Evolutionary conservation across 108 stramenopile species (phyloP).

Genomic region (Nitzschia palea): DNA sequence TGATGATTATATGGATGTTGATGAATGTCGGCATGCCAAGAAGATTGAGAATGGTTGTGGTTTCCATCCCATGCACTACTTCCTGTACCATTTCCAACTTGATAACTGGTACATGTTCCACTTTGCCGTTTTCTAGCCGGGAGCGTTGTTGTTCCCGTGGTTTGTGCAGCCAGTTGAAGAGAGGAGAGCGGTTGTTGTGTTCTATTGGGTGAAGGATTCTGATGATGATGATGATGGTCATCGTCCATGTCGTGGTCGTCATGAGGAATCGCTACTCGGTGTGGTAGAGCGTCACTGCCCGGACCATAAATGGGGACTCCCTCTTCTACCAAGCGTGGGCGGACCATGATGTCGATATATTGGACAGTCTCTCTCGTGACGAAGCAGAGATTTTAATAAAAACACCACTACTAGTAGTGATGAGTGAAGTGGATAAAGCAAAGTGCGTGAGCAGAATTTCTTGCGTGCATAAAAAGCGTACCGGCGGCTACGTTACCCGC

Average conservation of each 20-base stretch:
- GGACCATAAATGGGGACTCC: slow-evolving; percentile 46
- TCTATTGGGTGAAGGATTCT: neutral
- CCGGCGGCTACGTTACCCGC: no score
- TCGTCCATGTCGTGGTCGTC: neutral
- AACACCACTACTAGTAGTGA: no score
- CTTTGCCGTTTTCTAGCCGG: neutral
- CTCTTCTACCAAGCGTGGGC: slow-evolving; percentile 57
- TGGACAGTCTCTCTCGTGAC: no score
- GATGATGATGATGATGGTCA: neutral
- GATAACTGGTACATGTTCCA: neutral
- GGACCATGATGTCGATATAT: slow-evolving; percentile 4
- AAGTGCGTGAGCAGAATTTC: no score
- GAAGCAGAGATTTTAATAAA: no score
- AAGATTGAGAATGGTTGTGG: neutral
- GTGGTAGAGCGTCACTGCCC: neutral
- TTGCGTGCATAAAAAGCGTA: no score
- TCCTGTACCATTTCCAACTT: neutral
- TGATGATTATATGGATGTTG: neutral
- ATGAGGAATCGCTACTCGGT: neutral
- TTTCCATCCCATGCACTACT: neutral
- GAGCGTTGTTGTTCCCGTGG: no score
- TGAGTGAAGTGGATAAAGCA: no score
- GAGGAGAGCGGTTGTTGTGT: neutral
- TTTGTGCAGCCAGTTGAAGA: slow-evolving; percentile 7
- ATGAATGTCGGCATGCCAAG: neutral